Evolutionary conservation across 768 basidiomycete genomes (phyloP).

Genomic region (Kwoniella heveanensis): DNA sequence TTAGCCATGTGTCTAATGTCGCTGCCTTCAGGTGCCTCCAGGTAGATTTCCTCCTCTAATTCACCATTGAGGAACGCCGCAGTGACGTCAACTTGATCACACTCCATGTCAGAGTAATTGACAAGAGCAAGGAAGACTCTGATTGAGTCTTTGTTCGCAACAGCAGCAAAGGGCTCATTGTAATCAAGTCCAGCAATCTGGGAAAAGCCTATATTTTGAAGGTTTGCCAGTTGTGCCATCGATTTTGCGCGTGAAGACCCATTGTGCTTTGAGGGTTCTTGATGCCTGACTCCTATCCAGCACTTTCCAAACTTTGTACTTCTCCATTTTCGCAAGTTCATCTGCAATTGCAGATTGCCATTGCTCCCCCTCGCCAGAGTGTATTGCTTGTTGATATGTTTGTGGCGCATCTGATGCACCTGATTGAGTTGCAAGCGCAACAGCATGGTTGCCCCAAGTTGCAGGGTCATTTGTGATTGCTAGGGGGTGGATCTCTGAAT

Average conservation of each 20-base stretch:
- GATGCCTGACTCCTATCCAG: neutral
- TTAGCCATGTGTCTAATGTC: conserved; percentile 25
- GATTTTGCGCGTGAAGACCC: conserved; percentile 55
- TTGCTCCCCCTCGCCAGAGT: conserved; percentile 11
- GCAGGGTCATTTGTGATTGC: conserved; percentile 5
- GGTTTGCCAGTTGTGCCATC: conserved; percentile 42
- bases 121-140: conserved; percentile 24
- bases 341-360: conserved; percentile 46
- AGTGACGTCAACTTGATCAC: conserved; percentile 23
- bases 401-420: neutral
- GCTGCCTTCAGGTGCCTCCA: conserved; percentile 17
- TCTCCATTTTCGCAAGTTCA: conserved; percentile 38
- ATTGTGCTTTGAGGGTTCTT: conserved; percentile 50
- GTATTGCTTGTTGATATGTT: conserved; percentile 11
- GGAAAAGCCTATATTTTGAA: conserved; percentile 23
- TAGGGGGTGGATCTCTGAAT: conserved; percentile 1
- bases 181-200: conserved; percentile 24
- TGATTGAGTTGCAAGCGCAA: conserved; percentile 4
- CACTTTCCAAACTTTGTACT: conserved; percentile 49
- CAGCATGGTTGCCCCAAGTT: neutral
- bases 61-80: conserved; percentile 27
- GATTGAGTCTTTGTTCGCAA: conserved; percentile 19
- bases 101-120: conserved; percentile 11
- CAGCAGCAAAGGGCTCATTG: conserved; percentile 24
- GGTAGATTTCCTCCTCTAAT: conserved; percentile 13